Evolutionary conservation across 768 basidiomycete genomes (phyloP), one percentile per base, ranked within the genome.

Genomic region (Suillus cothurnatus): DNA sequence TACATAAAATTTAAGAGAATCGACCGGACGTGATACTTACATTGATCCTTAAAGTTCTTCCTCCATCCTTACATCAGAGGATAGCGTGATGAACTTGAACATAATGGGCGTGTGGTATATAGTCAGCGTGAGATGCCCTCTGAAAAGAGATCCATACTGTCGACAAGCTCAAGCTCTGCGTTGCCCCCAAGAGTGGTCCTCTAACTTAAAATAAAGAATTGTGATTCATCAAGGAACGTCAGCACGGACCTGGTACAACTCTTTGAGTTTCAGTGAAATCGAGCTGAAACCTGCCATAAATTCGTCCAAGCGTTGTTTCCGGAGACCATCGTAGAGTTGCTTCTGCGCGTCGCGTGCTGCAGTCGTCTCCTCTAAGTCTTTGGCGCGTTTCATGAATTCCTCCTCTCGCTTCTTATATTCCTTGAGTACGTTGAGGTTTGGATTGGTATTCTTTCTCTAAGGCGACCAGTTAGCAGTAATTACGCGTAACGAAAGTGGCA

Each of bases 151-250:
- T 99, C 97, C 87, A 98, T 90, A 70, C 92, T 96, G 72, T 99
- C 97, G 28, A 99, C 97, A 47, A 98, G 81, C 74, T 99, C 97
- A 11, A 99, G 86, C 73, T 99, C 97, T 23, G 97, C 97, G 72
- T 99, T 98, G 15, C 97, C 97, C 43, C 97, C 97, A 32, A 98
- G 83, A 0, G 97, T 99, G 74, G 99, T 99, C 94, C 98, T 97
- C 97, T 98, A 69, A 28, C 64, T 28, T 19, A 17, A 23, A 4
- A 23, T 43, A 5, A 23, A 6, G 28, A 34, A 32, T 26, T 34
- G 12, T 43, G 23, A 15, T n/a, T 3, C 15, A 31, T 39, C 31
- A 14, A 36, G 11, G 9, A 15, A 34, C 12, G 6, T 47, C 19
- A 15, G 47, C 1, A 66, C 84, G 43, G 53, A 95, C 96, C 88